phyloP scores from a whole-genome alignment of 345 rosid genomes.

The Eucalyptus curtisii region DNA sequence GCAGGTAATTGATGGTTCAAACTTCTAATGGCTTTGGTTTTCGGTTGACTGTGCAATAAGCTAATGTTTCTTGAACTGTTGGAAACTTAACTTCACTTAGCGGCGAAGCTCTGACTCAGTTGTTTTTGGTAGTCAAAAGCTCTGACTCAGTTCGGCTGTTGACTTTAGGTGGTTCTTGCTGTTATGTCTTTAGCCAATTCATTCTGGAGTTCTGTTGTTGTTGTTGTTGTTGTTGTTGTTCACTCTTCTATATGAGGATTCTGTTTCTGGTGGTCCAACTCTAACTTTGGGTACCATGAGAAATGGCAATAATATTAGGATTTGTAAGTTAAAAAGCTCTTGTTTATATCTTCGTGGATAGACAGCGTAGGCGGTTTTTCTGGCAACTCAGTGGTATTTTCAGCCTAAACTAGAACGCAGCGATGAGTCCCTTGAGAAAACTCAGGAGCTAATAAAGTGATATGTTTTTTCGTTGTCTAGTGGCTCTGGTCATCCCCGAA shows the following conservation, averaged over 20 bases:
- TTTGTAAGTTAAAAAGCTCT: background rate
- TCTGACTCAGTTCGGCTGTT: background rate
- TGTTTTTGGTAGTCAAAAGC: background rate
- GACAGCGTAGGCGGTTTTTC: background rate
- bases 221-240: no score
- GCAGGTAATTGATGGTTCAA: conserved; percentile 40
- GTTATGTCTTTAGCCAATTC: background rate
- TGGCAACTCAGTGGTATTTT: background rate
- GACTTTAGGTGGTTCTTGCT: background rate
- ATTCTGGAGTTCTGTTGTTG: background rate
- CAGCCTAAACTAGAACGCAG: background rate
- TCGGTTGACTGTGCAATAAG: background rate
- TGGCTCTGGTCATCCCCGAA: background rate
- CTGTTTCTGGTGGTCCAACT: background rate
- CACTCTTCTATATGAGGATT: background rate
- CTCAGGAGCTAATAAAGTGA: background rate
- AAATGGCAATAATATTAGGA: background rate
- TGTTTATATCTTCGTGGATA: background rate
- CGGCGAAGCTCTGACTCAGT: background rate
- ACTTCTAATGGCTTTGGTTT: background rate
- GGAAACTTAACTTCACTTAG: background rate
- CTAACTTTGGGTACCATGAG: background rate
- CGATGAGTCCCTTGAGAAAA: background rate
- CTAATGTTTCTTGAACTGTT: background rate
- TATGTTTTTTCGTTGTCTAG: background rate